These are phyloP conservation scores for Trichoderma parareesei DNA, from an alignment of 495 filamentous ascomycete species.

Conservation along the genomic window DNA sequence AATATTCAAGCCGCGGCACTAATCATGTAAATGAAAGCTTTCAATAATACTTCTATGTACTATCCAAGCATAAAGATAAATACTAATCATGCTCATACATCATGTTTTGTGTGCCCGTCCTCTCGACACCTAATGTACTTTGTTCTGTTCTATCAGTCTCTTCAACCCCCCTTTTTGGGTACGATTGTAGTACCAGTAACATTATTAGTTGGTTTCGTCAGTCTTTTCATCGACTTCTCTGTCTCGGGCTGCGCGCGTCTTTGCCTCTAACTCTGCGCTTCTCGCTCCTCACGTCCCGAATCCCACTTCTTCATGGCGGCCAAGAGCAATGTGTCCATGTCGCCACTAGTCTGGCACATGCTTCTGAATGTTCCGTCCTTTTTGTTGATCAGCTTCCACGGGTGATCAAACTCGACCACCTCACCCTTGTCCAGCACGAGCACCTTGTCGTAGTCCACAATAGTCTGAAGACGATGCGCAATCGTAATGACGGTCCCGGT, in stretches of 20 bases:
- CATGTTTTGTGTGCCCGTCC: neutral
- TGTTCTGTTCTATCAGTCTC: too few species aligned
- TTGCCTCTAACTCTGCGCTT: neutral
- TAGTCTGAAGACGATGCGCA: conserved; percentile 93
- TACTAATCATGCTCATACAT: conserved; percentile 2
- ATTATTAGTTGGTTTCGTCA: too few species aligned
- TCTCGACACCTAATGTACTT: too few species aligned
- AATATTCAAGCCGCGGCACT: too few species aligned
- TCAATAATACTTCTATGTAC: conserved; percentile 1
- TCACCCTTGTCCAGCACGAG: conserved; percentile 84
- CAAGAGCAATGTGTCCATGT: conserved; percentile 61
- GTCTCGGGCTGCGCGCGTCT: neutral
- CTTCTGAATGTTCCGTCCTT: conserved; percentile 65
- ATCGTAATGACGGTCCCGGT: conserved; percentile 94
- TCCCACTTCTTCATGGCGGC: conserved; percentile 63
- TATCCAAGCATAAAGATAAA: neutral
- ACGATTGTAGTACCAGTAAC: too few species aligned
- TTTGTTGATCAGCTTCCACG: conserved; percentile 65
- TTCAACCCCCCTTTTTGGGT: too few species aligned
- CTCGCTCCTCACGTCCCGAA: too few species aligned
- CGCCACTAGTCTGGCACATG: conserved; percentile 95
- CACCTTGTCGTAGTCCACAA: conserved; percentile 98
- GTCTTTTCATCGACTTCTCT: neutral
- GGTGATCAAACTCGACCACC: conserved; percentile 84
- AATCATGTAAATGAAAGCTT: neutral